Base-by-base conservation (phyloP, 225 moss, liverwort and hornwort genomes). In the Rhytidiadelphus loreus region DNA sequence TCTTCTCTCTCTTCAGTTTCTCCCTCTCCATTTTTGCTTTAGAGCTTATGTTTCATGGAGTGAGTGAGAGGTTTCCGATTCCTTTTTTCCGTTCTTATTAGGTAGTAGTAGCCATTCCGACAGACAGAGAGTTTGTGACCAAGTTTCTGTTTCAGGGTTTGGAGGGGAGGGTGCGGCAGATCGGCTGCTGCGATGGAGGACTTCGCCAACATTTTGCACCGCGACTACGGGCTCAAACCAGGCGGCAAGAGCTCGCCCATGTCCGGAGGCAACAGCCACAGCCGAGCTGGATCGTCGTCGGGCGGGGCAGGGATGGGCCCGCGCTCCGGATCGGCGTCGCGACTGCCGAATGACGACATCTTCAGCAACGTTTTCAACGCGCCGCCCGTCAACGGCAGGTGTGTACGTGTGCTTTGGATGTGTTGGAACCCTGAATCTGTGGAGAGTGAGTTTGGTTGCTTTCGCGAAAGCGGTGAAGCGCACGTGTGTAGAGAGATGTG, bases 151-250 rank as follows among this genome's bases (percentile, higher is more conserved):
- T 55, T 22, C 57, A 44, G 57, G 88, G 88, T 88, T 93, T 86
- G 80, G 77, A 80, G 69, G 69, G 80, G 77, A 80, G 69, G 50
- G 83, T 39, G 83, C 20, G 84, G 83, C 71, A 71, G 70, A 84
- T 84, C 70, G 84, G 68, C 66, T 50, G 62, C 53, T n/a, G 55
- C 58, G 44, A 98, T 98, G 98, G 98, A 96, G 92, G 96, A 98
- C 92, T 96, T 98, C 83, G 92, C 95, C 77, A 96, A 94, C 83
- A 96, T 98, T 71, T 69, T 98, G 95, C 96, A 96, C 90, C 93
- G 98, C 81, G 96, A 98, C 94, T 98, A 97, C 89, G 98, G 98
- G 85, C 90, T 98, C 86, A 98, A 97, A 90, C 96, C 98, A 22
- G 94, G 94, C 74, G 98, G 98, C 57, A 98, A 98, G 89, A 93